These are phyloP conservation scores for Tephrocybe sp. DNA, from an alignment of 768 basidiomycete genomes.

Conservation along the genomic window DNA sequence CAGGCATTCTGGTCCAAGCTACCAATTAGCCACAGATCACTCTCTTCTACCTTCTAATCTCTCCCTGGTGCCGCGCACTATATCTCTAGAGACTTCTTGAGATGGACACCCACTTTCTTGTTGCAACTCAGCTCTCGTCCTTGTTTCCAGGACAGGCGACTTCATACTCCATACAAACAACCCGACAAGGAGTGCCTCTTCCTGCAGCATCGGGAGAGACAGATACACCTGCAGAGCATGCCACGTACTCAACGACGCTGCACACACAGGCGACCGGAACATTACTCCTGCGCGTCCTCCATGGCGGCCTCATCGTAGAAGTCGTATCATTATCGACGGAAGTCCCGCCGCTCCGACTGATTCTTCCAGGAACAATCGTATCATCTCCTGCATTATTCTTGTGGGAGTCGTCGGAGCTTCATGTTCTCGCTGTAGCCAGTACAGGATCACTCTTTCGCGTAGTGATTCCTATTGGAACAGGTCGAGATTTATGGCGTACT, in stretches of 20 bases:
- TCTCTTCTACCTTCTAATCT: too few species aligned
- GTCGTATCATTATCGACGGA: slow-evolving; percentile 71
- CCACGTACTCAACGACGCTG: slow-evolving; percentile 59
- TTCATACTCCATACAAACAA: slow-evolving; percentile 57
- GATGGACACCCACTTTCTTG: slow-evolving; percentile 44
- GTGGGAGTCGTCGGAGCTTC: slow-evolving; percentile 53
- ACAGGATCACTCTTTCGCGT: slow-evolving; percentile 75
- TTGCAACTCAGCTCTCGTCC: slow-evolving; percentile 65
- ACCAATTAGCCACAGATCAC: too few species aligned
- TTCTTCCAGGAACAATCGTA: slow-evolving; percentile 71
- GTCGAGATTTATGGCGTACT: slow-evolving; percentile 57
- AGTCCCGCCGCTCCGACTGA: slow-evolving; percentile 69
- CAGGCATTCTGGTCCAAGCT: too few species aligned
- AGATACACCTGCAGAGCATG: slow-evolving; percentile 68
- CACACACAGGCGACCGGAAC: slow-evolving; percentile 59
- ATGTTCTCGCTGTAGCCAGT: slow-evolving; percentile 68
- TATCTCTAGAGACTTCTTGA: too few species aligned
- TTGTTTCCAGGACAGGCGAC: slow-evolving; percentile 54
- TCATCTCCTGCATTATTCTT: slow-evolving; percentile 66
- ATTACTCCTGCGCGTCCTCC: slow-evolving; percentile 72
- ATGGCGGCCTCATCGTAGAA: slow-evolving; percentile 73
- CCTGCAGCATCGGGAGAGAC: slow-evolving; percentile 41
- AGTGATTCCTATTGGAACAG: slow-evolving; percentile 57
- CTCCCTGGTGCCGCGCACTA: too few species aligned
- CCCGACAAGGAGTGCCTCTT: slow-evolving; percentile 52